phyloP scores from a whole-genome alignment of 805 yeast genomes.

The Jamesozyma piceae region DNA sequence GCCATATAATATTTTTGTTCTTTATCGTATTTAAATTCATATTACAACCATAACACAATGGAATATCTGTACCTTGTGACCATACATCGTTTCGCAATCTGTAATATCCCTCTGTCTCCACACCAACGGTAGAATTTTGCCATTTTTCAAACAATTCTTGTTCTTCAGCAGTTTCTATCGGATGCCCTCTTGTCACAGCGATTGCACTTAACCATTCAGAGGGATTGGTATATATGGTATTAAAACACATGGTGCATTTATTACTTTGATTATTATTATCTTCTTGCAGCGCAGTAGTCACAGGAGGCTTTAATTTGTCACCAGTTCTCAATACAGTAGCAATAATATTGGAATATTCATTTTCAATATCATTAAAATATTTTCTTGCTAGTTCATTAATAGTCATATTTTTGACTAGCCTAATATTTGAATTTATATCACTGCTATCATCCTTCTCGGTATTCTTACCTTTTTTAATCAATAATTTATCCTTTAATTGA shows the following conservation, averaged over 20 bases:
- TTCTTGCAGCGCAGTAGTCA: background rate
- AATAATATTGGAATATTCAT: conserved; percentile 77
- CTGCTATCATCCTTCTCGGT: conserved; percentile 31
- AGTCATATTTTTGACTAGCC: conserved; percentile 54
- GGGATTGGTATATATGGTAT: conserved; percentile 46
- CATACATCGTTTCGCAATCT: conserved; percentile 16
- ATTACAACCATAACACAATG: conserved; percentile 71
- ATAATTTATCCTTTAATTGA: conserved; percentile 12
- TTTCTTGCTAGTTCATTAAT: conserved; percentile 68
- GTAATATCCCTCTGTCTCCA: conserved; percentile 11
- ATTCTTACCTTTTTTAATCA: conserved; percentile 14
- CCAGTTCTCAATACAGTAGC: conserved; percentile 90
- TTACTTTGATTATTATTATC: conserved; percentile 8
- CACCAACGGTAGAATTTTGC: conserved; percentile 22
- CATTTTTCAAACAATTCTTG: conserved; percentile 29
- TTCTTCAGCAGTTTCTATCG: conserved; percentile 39
- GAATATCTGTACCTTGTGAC: conserved; percentile 12
- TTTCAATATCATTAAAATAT: conserved; percentile 64
- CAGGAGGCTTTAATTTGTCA: conserved; percentile 55
- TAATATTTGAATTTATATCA: conserved; percentile 1
- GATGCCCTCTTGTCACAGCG: conserved; percentile 50
- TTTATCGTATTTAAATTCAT: conserved; percentile 45
- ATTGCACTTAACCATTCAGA: conserved; percentile 58
- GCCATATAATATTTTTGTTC: conserved; percentile 34
- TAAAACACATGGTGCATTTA: conserved; percentile 52